These are phyloP conservation scores for Clonostachys byssicola DNA, from an alignment of 2,329 filamentous ascomycete genomes.

Conservation along the genomic window DNA sequence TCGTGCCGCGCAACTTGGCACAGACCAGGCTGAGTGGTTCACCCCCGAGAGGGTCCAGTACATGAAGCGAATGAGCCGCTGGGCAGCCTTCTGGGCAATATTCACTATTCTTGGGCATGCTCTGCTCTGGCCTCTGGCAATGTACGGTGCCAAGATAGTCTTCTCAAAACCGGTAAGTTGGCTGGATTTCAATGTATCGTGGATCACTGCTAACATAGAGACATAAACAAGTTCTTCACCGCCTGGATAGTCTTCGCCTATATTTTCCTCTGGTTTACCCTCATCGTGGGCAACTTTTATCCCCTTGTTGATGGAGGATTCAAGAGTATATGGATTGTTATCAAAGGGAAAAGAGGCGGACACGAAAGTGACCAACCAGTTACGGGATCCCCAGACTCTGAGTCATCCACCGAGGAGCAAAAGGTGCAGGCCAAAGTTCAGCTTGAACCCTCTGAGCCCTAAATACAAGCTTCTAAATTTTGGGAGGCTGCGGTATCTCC, in stretches of 20 bases:
- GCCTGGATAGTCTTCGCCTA: slow-evolving; percentile 71
- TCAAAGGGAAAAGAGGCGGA: too few relatives aligned
- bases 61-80: slow-evolving; percentile 46
- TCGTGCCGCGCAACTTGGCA: slow-evolving; percentile 47
- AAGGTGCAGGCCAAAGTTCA: too few relatives aligned
- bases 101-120: slow-evolving; percentile 61
- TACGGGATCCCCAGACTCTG: too few relatives aligned
- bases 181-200: too few relatives aligned
- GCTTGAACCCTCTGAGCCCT: too few relatives aligned
- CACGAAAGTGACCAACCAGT: too few relatives aligned
- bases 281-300: slow-evolving; percentile 72
- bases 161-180: slow-evolving; percentile 8
- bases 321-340: not conserved
- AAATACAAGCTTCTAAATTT: too few relatives aligned
- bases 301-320: slow-evolving; percentile 69
- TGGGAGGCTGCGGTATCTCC: too few relatives aligned
- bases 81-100: slow-evolving; percentile 27
- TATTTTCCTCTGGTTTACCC: slow-evolving; percentile 47
- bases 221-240: slow-evolving; percentile 54
- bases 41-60: slow-evolving; percentile 5
- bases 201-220: too few relatives aligned
- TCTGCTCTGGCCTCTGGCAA: slow-evolving; percentile 86
- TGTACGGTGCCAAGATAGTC: slow-evolving; percentile 80
- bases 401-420: too few relatives aligned
- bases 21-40: slow-evolving; percentile 13